These are phyloP conservation scores for Asterochloris sp. DNA, from an alignment of 139 green algal genomes.

Conservation along the genomic window DNA sequence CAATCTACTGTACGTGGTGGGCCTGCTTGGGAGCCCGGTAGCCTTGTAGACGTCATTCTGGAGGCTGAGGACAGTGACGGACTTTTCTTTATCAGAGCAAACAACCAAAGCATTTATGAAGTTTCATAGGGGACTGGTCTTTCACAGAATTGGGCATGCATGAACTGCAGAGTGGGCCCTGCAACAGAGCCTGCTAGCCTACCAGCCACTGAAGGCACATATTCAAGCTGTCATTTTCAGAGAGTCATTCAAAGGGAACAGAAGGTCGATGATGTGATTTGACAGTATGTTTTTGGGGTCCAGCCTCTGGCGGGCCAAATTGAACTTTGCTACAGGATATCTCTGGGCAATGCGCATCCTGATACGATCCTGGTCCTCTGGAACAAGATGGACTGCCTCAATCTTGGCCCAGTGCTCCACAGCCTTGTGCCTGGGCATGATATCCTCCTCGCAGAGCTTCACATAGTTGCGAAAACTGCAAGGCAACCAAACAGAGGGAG, in stretches of 20 bases:
- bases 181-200: too few species aligned
- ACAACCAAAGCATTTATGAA: too few species aligned
- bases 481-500: background rate
- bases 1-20: too few species aligned
- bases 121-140: too few species aligned
- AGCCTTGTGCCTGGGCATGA: slow-evolving; percentile 76
- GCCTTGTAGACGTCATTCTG: too few species aligned
- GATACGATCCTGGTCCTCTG: slow-evolving; percentile 17
- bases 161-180: too few species aligned
- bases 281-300: slow-evolving; percentile 86
- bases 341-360: slow-evolving; percentile 33
- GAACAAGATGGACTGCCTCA: slow-evolving; percentile 47
- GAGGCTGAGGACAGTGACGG: too few species aligned
- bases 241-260: slow-evolving; percentile 42
- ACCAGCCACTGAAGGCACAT: too few species aligned
- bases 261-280: slow-evolving; percentile 68
- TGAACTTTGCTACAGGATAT: slow-evolving; percentile 58
- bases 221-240: too few species aligned
- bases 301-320: slow-evolving; percentile 47
- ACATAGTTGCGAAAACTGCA: slow-evolving; percentile 80
- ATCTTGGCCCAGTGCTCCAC: slow-evolving; percentile 97
- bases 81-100: too few species aligned
- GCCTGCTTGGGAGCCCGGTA: too few species aligned
- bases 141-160: too few species aligned
- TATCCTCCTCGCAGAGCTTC: slow-evolving; percentile 51